Conservation (phyloP, 805 yeast genomes). For the Candida pini region DNA sequence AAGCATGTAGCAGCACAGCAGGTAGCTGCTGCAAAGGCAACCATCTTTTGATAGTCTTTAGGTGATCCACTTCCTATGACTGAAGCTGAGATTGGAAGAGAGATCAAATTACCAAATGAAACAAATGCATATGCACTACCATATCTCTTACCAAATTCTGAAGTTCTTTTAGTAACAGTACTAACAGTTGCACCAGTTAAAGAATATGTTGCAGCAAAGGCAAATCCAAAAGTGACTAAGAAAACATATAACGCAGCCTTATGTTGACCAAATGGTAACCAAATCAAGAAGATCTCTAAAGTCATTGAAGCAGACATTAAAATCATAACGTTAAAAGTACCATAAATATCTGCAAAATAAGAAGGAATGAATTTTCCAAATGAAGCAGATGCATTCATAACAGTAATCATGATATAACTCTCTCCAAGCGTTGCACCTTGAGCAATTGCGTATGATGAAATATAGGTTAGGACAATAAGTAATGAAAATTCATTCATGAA, state of each 20-base stretch:
- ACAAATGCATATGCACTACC: constrained; percentile 62
- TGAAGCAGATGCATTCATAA: constrained; percentile 40
- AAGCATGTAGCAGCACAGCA: constrained; percentile 17
- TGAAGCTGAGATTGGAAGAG: constrained; percentile 44
- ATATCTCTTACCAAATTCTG: constrained; percentile 61
- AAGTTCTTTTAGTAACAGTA: constrained; percentile 44
- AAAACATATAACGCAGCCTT: constrained; percentile 43
- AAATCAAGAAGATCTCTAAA: constrained; percentile 43
- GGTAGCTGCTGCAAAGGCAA: constrained; percentile 27
- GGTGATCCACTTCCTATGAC: constrained; percentile 30
- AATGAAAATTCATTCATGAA: constrained; percentile 36
- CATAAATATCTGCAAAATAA: constrained; percentile 31
- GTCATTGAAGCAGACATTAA: constrained; percentile 42
- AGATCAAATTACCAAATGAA: constrained; percentile 42
- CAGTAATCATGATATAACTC: constrained; percentile 43
- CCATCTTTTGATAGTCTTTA: constrained; percentile 27
- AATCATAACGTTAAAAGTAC: constrained; percentile 48
- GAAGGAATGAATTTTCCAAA: constrained; percentile 31
- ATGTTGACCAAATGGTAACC: constrained; percentile 57
- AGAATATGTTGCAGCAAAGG: constrained; percentile 53
- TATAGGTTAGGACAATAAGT: constrained; percentile 36
- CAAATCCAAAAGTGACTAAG: constrained; percentile 46
- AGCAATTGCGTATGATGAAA: constrained; percentile 48
- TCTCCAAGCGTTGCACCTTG: constrained; percentile 38
- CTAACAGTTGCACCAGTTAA: constrained; percentile 61